A percentile compares a stretch with the other conserved stretches of the same genome.
phyloP scores from a whole-genome alignment of 352 stramenopile genomes.

The Phytophthora niederhauseri region DNA sequence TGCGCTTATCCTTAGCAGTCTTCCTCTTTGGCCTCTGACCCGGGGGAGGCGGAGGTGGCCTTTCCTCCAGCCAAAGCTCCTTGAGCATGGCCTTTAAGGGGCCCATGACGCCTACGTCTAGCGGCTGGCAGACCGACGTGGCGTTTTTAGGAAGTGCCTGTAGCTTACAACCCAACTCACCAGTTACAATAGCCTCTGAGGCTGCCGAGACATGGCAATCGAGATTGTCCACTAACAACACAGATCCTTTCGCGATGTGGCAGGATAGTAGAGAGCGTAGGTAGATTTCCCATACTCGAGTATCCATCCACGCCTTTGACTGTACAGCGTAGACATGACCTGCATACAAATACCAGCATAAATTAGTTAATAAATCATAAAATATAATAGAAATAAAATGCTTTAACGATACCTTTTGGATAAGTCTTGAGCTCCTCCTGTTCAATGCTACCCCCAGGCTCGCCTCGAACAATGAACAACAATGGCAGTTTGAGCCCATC shows the following conservation, averaged over 20 bases:
- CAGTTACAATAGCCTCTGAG: background rate
- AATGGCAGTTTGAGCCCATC: too few species aligned
- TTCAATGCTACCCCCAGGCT: background rate
- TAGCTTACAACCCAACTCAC: conserved; percentile 2
- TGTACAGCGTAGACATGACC: background rate
- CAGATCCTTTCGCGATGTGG: background rate
- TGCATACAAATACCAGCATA: background rate
- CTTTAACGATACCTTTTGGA: background rate
- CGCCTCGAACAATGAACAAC: too few species aligned
- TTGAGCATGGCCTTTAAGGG: conserved; percentile 16
- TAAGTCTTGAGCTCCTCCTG: background rate
- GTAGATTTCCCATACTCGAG: background rate
- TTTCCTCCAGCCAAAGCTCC: conserved; percentile 1
- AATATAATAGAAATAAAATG: background rate
- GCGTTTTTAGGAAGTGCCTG: conserved; percentile 11
- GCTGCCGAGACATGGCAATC: conserved; percentile 5
- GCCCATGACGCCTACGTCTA: conserved; percentile 13
- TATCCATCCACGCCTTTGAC: background rate
- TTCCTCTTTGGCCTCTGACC: conserved; percentile 2
- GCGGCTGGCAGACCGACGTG: conserved; percentile 5
- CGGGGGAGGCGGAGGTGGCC: background rate
- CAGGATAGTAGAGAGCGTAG: conserved; percentile 9
- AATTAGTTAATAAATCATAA: background rate
- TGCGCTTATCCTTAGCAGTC: conserved; percentile 9
- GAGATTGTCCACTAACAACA: conserved; percentile 7